Percentiles rank a stretch among this genome's conserved stretches.
phyloP scores from a whole-genome alignment of 257 asterid species.

The Lycium ferocissimum region DNA sequence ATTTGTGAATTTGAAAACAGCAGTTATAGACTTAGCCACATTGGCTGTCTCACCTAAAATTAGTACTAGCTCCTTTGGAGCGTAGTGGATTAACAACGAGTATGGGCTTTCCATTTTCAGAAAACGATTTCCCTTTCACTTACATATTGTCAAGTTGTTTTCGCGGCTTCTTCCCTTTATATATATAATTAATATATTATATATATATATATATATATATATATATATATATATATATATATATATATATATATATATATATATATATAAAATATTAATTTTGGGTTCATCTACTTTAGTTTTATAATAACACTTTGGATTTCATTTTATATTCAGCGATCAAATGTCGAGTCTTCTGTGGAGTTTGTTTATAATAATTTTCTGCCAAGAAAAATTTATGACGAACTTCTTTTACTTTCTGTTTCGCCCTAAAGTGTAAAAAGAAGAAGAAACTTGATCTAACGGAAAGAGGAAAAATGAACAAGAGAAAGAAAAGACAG shows the following conservation, averaged over 20 bases:
- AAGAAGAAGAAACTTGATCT: no score
- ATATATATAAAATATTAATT: no score
- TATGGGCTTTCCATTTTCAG: not conserved
- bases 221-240: no score
- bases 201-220: no score
- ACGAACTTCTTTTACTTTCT: not conserved
- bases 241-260: no score
- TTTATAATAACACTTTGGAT: no score
- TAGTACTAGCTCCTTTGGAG: not conserved
- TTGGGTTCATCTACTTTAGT: not conserved
- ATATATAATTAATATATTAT: no score
- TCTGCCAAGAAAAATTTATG: not conserved
- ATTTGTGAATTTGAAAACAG: not conserved
- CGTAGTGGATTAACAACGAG: not conserved
- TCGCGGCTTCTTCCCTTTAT: not conserved
- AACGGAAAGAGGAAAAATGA: no score
- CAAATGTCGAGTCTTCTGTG: not conserved
- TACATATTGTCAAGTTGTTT: not conserved
- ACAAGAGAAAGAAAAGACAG: no score
- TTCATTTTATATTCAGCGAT: not conserved
- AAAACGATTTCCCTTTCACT: not conserved
- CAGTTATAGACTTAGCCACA: not conserved
- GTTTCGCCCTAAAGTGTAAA: no score
- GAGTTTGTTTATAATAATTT: no score
- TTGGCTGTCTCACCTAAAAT: not conserved